Evolutionary conservation across 148 eudicot species (phyloP).

Genomic region (Chenopodium quinoa): DNA sequence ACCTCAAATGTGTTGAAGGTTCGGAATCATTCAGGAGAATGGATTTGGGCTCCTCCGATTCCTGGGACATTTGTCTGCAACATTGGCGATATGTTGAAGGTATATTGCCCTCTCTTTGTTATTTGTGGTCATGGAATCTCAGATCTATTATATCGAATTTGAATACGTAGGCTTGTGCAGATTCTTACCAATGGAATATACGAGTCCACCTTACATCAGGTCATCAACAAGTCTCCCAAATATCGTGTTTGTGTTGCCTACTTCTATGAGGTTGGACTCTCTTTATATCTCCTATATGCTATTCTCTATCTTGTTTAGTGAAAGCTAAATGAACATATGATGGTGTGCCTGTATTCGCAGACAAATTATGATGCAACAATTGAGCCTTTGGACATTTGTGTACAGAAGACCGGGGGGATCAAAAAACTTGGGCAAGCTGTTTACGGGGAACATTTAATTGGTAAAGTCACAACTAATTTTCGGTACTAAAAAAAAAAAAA

Average conservation of each 20-base stretch:
- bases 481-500: constrained; percentile 26
- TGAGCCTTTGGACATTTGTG: constrained; percentile 75
- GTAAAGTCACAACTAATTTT: constrained; percentile 78
- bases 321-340: background rate
- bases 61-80: constrained; percentile 96
- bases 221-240: constrained; percentile 60
- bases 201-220: constrained; percentile 86
- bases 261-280: constrained; percentile 75
- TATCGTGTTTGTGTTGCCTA: constrained; percentile 82
- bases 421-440: constrained; percentile 70
- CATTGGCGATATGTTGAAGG: constrained; percentile 96
- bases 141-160: background rate
- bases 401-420: constrained; percentile 56
- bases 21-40: constrained; percentile 83
- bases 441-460: constrained; percentile 78
- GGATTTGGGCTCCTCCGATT: constrained; percentile 92
- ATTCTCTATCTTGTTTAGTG: background rate
- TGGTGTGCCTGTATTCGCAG: constrained; percentile 34
- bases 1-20: constrained; percentile 48
- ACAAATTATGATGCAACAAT: constrained; percentile 81
- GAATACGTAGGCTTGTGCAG: constrained; percentile 35
- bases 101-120: constrained; percentile 23
- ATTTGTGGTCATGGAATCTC: background rate
- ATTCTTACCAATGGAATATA: constrained; percentile 80
- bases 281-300: background rate